Evolutionary conservation across 2,329 filamentous ascomycete species (phyloP).

Genomic region (Polychaeton citri): DNA sequence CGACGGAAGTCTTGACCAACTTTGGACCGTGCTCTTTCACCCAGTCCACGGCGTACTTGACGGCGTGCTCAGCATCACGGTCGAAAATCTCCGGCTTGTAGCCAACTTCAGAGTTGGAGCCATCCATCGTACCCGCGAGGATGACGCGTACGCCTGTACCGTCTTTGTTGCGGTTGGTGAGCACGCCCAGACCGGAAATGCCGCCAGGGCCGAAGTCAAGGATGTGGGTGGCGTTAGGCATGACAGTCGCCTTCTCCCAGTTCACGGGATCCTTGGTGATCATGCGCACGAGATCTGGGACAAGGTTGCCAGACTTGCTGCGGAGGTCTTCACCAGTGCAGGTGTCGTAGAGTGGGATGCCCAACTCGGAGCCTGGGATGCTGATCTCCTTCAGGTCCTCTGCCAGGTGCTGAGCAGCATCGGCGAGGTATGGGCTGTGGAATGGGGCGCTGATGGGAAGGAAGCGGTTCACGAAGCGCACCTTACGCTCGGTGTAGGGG

Average conservation of each 20-base stretch:
- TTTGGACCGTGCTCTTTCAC: conserved; percentile 94
- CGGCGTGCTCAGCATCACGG: conserved; percentile 83
- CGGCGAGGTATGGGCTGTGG: conserved; percentile 84
- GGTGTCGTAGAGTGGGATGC: conserved; percentile 80
- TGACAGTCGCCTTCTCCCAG: conserved; percentile 90
- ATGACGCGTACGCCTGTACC: conserved; percentile 95
- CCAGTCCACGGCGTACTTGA: conserved; percentile 94
- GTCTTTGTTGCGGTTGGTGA: conserved; percentile 98
- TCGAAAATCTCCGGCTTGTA: conserved; percentile 98
- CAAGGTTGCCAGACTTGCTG: conserved; percentile 54
- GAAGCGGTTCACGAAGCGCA: conserved; percentile 94
- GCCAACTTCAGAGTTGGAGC: conserved; percentile 78
- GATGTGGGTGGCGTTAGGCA: conserved; percentile 83
- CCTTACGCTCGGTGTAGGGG: conserved; percentile 88
- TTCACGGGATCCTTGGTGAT: conserved; percentile 90
- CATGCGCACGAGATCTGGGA: conserved; percentile 75
- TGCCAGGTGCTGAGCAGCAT: conserved; percentile 70
- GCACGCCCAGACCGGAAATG: conserved; percentile 85
- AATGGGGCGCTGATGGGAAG: conserved; percentile 95
- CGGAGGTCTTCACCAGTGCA: conserved; percentile 78
- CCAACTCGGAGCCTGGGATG: conserved; percentile 60
- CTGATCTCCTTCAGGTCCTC: conserved; percentile 74
- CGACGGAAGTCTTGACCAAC: conserved; percentile 75
- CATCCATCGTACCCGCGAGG: conserved; percentile 82
- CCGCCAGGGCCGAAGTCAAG: conserved; percentile 94